Evolutionary conservation across 192 early-diverging fungal genomes (phyloP).

Genomic region (Coemansia sp.): DNA sequence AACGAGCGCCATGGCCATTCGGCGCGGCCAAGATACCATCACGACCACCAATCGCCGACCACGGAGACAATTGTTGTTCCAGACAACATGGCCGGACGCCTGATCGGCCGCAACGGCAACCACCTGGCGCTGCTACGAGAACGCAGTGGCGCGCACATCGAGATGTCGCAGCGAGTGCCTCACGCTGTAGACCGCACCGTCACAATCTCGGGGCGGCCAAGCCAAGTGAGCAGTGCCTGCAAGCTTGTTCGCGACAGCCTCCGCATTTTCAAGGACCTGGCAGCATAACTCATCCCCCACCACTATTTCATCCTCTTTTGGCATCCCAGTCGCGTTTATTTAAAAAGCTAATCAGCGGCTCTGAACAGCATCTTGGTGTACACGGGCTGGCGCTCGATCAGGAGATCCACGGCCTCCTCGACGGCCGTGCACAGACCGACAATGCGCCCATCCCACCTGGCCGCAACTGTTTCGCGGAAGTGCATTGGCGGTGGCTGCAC

Average conservation of each 20-base stretch:
- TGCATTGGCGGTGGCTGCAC: constrained; percentile 39
- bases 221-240: constrained; percentile 20
- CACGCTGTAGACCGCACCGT: constrained; percentile 34
- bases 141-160: constrained; percentile 32
- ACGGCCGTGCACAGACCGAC: constrained; percentile 40
- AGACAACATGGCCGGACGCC: constrained; percentile 30
- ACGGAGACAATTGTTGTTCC: constrained; percentile 37
- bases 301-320: constrained; percentile 1
- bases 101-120: constrained; percentile 44
- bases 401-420: constrained; percentile 44
- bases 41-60: background rate
- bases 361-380: constrained; percentile 35
- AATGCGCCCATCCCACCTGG: constrained; percentile 42
- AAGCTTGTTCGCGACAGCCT: constrained; percentile 22
- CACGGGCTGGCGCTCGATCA: constrained; percentile 43
- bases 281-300: constrained; percentile 1
- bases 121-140: constrained; percentile 13
- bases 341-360: constrained; percentile 5
- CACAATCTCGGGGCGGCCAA: constrained; percentile 19
- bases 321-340: background rate
- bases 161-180: constrained; percentile 29
- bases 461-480: constrained; percentile 37
- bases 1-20: background rate
- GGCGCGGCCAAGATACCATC: background rate
- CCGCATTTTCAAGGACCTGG: constrained; percentile 21